phyloP scores from a whole-genome alignment of 208 protist species.

The Acanthamoeba polyphaga region DNA sequence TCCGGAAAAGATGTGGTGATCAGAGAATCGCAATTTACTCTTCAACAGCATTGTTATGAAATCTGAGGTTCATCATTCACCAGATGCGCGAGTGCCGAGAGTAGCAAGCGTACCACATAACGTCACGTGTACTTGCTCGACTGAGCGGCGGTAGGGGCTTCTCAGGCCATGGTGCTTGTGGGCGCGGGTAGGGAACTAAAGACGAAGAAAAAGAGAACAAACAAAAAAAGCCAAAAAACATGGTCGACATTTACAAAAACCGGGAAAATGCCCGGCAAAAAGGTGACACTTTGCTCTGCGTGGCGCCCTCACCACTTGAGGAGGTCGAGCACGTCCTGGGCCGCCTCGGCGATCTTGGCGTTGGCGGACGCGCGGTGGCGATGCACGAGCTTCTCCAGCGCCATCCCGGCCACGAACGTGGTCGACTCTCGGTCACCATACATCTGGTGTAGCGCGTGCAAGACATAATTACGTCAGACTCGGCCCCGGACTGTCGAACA shows the following conservation, averaged over 20 bases:
- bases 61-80: slow-evolving; percentile 12
- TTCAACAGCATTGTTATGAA: slow-evolving; percentile 6
- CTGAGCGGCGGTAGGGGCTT: not conserved
- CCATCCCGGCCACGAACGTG: not conserved
- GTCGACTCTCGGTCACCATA: slow-evolving; percentile 38
- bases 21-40: slow-evolving; percentile 48
- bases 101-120: not conserved
- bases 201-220: not conserved
- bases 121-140: not conserved
- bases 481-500: not conserved
- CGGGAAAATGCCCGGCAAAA: not conserved
- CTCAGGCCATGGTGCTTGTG: not conserved
- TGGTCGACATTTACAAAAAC: not conserved
- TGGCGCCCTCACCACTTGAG: not conserved
- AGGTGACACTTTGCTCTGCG: not conserved
- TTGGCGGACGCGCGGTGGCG: not conserved
- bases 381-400: not conserved
- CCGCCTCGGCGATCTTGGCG: slow-evolving; percentile 25
- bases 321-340: slow-evolving; percentile 23
- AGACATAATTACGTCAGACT: not conserved
- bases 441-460: not conserved
- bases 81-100: not conserved
- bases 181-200: too few species aligned
- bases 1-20: not conserved
- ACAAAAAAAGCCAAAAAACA: not conserved